Percentiles rank a stretch among this genome's conserved stretches.
phyloP scores from a whole-genome alignment of 148 eudicot genomes.

The Polygonum aviculare region DNA sequence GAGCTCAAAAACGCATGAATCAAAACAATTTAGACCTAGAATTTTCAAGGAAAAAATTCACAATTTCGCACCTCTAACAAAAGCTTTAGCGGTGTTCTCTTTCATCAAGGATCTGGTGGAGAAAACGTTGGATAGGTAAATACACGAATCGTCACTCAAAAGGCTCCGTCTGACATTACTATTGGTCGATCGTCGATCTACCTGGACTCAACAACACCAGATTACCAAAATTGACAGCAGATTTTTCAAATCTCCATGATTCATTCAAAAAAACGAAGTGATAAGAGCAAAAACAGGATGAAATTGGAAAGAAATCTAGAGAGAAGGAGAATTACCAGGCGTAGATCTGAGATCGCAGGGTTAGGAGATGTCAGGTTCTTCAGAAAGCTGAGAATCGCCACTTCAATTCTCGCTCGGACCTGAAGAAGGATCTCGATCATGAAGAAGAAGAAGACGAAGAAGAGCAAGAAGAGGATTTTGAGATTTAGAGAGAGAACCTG shows the following conservation, averaged over 20 bases:
- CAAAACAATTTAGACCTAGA: not conserved
- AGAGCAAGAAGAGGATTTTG: not conserved
- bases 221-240: not conserved
- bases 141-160: slow-evolving; percentile 55
- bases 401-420: slow-evolving; percentile 91
- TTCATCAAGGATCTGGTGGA: slow-evolving; percentile 59
- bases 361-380: slow-evolving; percentile 47
- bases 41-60: not conserved
- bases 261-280: not conserved
- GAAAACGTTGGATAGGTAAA: slow-evolving; percentile 65
- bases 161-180: slow-evolving; percentile 55
- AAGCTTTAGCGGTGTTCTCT: slow-evolving; percentile 69
- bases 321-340: slow-evolving; percentile 38
- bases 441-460: not conserved
- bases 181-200: slow-evolving; percentile 44
- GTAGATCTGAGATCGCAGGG: slow-evolving; percentile 67
- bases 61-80: slow-evolving; percentile 52
- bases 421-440: slow-evolving; percentile 13
- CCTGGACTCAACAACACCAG: slow-evolving; percentile 22
- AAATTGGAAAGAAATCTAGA: not conserved
- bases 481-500: slow-evolving; percentile 29
- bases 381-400: slow-evolving; percentile 72
- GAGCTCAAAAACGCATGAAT: not conserved
- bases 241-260: not conserved
- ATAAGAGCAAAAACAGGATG: not conserved